Conservation (phyloP, 768 basidiomycete genomes). For the Termitomyces sp. region DNA sequence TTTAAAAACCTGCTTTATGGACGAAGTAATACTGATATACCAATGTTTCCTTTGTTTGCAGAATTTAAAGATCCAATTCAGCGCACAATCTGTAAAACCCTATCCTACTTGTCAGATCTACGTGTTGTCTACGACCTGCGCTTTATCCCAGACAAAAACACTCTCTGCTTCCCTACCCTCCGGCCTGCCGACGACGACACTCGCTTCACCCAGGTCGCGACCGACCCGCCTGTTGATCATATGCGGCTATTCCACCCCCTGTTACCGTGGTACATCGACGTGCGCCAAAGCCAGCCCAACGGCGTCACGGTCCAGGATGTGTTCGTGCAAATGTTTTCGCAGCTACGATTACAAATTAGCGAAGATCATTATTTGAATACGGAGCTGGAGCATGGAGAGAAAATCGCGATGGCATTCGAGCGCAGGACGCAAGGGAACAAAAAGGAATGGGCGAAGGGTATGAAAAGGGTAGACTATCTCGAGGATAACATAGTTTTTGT, state of each 20-base stretch:
- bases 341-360: conserved; percentile 40
- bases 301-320: conserved; percentile 61
- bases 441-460: conserved; percentile 34
- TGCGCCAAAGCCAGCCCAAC: conserved; percentile 35
- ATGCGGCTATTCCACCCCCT: conserved; percentile 55
- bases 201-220: conserved; percentile 53
- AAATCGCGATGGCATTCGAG: conserved; percentile 40
- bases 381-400: conserved; percentile 35
- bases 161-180: background rate
- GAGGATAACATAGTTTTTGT: conserved; percentile 45
- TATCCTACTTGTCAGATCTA: background rate
- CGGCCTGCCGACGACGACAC: conserved; percentile 24
- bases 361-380: conserved; percentile 56
- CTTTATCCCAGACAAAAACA: background rate
- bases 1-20: background rate
- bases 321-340: conserved; percentile 37
- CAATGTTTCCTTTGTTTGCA: background rate
- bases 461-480: conserved; percentile 58
- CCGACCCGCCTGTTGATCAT: conserved; percentile 40
- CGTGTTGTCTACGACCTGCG: background rate
- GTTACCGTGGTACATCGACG: conserved; percentile 67
- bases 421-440: conserved; percentile 33
- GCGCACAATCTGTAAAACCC: background rate
- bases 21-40: background rate
- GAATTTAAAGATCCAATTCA: background rate